These are phyloP conservation scores for Trichosporon sp. DNA, from an alignment of 1,284 basidiomycete genomes.

Conservation along the genomic window DNA sequence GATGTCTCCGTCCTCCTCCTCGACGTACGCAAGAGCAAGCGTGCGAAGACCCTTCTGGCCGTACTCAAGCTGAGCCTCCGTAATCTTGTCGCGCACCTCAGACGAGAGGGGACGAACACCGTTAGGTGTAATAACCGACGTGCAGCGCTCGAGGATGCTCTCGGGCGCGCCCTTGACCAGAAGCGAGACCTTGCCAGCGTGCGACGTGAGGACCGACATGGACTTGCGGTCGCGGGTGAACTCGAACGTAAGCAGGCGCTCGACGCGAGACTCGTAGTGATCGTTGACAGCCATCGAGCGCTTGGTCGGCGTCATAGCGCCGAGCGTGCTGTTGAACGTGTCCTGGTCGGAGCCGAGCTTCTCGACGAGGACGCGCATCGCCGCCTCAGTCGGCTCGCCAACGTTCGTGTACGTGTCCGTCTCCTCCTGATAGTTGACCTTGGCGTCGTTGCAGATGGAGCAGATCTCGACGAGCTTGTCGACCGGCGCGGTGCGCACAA, in stretches of 20 bases:
- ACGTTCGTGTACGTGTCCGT: slow-evolving; percentile 71
- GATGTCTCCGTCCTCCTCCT: slow-evolving; percentile 70
- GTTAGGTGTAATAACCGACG: slow-evolving; percentile 65
- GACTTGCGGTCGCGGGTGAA: slow-evolving; percentile 98
- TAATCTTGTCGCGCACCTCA: slow-evolving; percentile 60
- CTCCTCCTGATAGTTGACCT: slow-evolving; percentile 72
- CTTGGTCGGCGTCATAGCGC: slow-evolving; percentile 57
- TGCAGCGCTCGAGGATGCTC: slow-evolving; percentile 80
- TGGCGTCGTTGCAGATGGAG: slow-evolving; percentile 88
- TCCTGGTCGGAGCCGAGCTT: slow-evolving; percentile 60
- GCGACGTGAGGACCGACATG: slow-evolving; percentile 85
- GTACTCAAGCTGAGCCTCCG: slow-evolving; percentile 64
- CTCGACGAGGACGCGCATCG: slow-evolving; percentile 86
- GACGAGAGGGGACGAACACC: slow-evolving; percentile 60
- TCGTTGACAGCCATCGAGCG: slow-evolving; percentile 81
- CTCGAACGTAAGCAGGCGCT: slow-evolving; percentile 86
- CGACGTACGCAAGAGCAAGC: slow-evolving; percentile 82
- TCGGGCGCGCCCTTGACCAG: slow-evolving; percentile 97
- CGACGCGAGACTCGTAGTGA: slow-evolving; percentile 67
- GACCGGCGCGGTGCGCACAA: slow-evolving; percentile 66
- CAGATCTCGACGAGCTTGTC: slow-evolving; percentile 81
- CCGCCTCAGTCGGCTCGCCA: slow-evolving; percentile 95
- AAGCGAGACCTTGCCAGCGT: slow-evolving; percentile 59
- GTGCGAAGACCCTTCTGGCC: slow-evolving; percentile 80
- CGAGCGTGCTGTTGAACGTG: slow-evolving; percentile 55